Percentiles rank a stretch among this genome's conserved stretches.
Conservation (phyloP, 345 rosid species). For the Firmiana major region DNA sequence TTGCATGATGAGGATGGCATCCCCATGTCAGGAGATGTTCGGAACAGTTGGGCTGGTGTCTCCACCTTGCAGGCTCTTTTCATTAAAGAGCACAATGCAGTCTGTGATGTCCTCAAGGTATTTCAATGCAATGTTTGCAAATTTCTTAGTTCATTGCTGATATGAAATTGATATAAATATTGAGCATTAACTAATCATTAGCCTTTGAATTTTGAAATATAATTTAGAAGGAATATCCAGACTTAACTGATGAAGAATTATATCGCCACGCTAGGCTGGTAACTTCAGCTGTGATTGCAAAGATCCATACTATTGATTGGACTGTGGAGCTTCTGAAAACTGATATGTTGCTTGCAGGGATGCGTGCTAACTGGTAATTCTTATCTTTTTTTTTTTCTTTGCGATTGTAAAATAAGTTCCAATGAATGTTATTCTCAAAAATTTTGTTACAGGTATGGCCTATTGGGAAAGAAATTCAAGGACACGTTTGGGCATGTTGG, state of each 20-base stretch:
- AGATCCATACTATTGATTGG: conserved; percentile 71
- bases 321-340: conserved; percentile 64
- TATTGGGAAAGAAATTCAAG: conserved; percentile 59
- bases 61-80: conserved; percentile 53
- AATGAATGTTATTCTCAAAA: too few species aligned
- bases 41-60: conserved; percentile 55
- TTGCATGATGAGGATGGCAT: conserved; percentile 34
- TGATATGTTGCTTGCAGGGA: conserved; percentile 47
- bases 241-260: conserved; percentile 46
- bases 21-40: conserved; percentile 44
- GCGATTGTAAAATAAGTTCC: too few species aligned
- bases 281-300: conserved; percentile 60
- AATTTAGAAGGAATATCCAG: conserved; percentile 31
- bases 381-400: too few species aligned
- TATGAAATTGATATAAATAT: too few species aligned
- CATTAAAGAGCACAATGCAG: conserved; percentile 48
- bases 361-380: conserved; percentile 52
- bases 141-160: not conserved
- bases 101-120: conserved; percentile 54
- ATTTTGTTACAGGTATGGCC: conserved; percentile 39
- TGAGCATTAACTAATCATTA: too few species aligned
- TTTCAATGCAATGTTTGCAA: not conserved
- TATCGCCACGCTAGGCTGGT: conserved; percentile 52
- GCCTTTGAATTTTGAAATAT: not conserved
- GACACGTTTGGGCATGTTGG: conserved; percentile 55